Evolutionary conservation across 1,284 basidiomycete genomes (phyloP), one percentile per base, ranked within the genome.

Genomic region (Trichosporon sp.): DNA sequence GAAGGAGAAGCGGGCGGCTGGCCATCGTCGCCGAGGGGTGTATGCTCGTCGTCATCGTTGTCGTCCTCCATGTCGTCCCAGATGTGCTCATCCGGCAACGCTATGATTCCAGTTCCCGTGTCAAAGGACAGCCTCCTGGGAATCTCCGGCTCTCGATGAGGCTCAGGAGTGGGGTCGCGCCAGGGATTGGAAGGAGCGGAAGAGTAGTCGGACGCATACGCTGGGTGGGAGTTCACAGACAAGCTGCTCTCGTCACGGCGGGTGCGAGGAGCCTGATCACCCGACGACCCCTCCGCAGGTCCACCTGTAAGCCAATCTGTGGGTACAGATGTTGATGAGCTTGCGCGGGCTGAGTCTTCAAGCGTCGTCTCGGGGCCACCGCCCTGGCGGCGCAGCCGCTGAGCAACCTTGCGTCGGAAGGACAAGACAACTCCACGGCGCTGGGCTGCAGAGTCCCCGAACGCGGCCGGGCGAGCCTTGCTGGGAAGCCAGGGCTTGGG

Each of bases 401-500:
- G 80, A 5, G 73, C 74, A 81, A 83, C 70, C 69, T 80, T 81
- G 31, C 77, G 68, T 8, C 79, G 70, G 62, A 78, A 70, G 67
- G 74, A 78, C 84, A 80, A 66, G 0, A 81, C 79, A 0, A 80
- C 73, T 1, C 79, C 76, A 42, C 78, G 72, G 1, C 76, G 72
- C 25, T 74, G 71, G 76, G 67, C 86, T 80, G 77, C 91, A 87
- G 73, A 71, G 65, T 80, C 80, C 0, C 79, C 77, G 47, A 80
- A 79, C 1, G 72, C 70, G 5, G 68, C 65, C 0, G 73, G 87
- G 87, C 80, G 92, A 88, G 1, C 90, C 89, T 91, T 91, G 64
- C 92, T 82, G 0, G 94, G 95, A 0, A 97, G 86, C 94, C 94
- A 97, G 0, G 94, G 94, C 71, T 90, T 88, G 0, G 94, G 95